Conservation (phyloP, 345 rosid species). For the Camelina neglecta region DNA sequence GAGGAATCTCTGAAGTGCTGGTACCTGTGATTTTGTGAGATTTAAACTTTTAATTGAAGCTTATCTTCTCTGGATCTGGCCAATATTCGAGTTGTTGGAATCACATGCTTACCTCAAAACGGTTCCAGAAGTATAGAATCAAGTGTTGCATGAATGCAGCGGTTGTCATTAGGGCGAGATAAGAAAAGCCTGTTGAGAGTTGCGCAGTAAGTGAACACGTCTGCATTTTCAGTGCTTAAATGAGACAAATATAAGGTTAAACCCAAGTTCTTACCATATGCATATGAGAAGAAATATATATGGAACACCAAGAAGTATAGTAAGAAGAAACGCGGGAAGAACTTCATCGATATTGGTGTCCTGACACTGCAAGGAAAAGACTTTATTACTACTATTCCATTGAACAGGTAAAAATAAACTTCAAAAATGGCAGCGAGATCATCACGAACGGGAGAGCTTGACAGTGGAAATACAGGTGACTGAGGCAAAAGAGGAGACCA, state of each 20-base stretch:
- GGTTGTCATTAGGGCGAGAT: slow-evolving; percentile 83
- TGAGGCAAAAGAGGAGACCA: slow-evolving; percentile 42
- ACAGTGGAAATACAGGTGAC: slow-evolving; percentile 2
- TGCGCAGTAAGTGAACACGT: background rate
- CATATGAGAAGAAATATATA: slow-evolving; percentile 94
- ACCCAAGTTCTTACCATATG: slow-evolving; percentile 65
- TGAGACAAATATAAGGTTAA: background rate
- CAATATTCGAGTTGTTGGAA: background rate
- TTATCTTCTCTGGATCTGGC: background rate
- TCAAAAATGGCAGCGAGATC: background rate
- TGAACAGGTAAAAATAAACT: background rate
- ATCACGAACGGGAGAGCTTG: background rate
- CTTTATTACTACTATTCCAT: background rate
- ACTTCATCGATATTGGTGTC: slow-evolving; percentile 98
- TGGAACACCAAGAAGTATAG: slow-evolving; percentile 98
- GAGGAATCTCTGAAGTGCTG: slow-evolving; percentile 88
- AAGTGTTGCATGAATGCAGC: slow-evolving; percentile 98
- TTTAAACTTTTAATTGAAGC: background rate
- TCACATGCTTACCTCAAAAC: slow-evolving; percentile 75
- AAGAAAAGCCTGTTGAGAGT: slow-evolving; percentile 77
- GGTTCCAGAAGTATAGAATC: slow-evolving; percentile 96
- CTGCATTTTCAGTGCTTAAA: background rate
- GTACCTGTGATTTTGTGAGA: slow-evolving; percentile 59
- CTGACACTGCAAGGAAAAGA: slow-evolving; percentile 73
- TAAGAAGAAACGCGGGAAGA: slow-evolving; percentile 97